Evolutionary conservation across 139 green algal genomes (phyloP).

Genomic region (Tetraselmis chui): DNA sequence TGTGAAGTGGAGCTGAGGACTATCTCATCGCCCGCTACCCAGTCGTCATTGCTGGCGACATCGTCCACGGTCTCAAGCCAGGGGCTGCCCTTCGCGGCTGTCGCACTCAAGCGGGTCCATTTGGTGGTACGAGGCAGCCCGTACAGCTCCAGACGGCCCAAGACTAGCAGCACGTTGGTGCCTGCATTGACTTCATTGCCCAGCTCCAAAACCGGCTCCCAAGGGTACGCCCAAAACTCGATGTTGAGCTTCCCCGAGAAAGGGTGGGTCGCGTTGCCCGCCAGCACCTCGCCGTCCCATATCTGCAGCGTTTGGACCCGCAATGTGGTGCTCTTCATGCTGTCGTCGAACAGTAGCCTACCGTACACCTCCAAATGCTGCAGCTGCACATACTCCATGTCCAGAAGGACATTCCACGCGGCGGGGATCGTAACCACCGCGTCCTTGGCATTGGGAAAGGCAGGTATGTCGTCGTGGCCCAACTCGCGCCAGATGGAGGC

Average conservation of each 20-base stretch:
- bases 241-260: background rate
- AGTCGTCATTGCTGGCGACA: background rate
- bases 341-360: constrained; percentile 3
- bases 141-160: background rate
- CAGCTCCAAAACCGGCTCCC: background rate
- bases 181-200: background rate
- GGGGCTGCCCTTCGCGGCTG: background rate
- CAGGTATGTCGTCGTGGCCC: background rate
- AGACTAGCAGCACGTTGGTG: background rate
- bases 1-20: constrained; percentile 8
- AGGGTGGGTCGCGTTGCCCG: background rate
- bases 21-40: constrained; percentile 6
- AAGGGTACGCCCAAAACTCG: background rate
- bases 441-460: background rate
- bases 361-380: background rate
- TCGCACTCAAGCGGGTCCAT: background rate
- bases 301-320: background rate
- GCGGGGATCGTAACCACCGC: constrained; percentile 2
- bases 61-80: background rate
- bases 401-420: constrained; percentile 4
- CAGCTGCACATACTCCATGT: background rate
- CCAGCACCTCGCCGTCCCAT: background rate
- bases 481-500: constrained; percentile 1
- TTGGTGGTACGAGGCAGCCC: background rate
- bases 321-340: background rate